These are phyloP conservation scores for Gossypium arboreum DNA, from an alignment of 345 rosid genomes.

Conservation along the genomic window DNA sequence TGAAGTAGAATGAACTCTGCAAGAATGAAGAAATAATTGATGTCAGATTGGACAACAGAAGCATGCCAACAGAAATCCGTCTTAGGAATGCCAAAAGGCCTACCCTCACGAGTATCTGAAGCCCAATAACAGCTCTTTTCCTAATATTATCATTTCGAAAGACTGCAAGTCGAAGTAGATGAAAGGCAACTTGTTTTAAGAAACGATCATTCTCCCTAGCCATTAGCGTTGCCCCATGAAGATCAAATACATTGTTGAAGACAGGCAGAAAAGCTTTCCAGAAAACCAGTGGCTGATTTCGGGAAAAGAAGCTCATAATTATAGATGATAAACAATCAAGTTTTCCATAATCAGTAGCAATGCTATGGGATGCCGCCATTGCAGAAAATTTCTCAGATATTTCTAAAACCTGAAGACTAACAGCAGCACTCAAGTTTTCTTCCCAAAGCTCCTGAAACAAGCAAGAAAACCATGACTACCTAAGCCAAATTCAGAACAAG, in stretches of 20 bases:
- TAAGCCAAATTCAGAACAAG: conserved; percentile 7
- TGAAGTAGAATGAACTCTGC: conserved; percentile 93
- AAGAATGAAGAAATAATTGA: conserved; percentile 25
- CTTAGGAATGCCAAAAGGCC: conserved; percentile 26
- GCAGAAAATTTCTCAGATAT: conserved; percentile 77
- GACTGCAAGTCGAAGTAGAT: conserved; percentile 93
- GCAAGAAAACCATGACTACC: conserved; percentile 22
- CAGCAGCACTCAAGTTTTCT: conserved; percentile 96
- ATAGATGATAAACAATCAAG: conserved; percentile 90
- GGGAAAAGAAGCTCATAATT: conserved; percentile 81
- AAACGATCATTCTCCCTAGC: conserved; percentile 99
- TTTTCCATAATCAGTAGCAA: conserved; percentile 96
- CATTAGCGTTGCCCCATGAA: conserved; percentile 94
- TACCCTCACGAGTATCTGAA: conserved; percentile 93
- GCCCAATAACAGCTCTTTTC: conserved; percentile 92
- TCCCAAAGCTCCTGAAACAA: conserved; percentile 95
- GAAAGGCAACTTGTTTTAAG: conserved; percentile 94
- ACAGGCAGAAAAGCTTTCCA: conserved; percentile 89
- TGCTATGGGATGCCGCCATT: conserved; percentile 84
- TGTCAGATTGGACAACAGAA: conserved; percentile 14
- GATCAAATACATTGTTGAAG: conserved; percentile 70
- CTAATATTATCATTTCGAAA: conserved; percentile 90
- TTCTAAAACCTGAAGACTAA: conserved; percentile 97
- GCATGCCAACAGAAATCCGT: conserved; percentile 10
- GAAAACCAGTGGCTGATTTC: conserved; percentile 86